phyloP scores from a whole-genome alignment of 805 yeast species.

The Jamesozyma piceae region DNA sequence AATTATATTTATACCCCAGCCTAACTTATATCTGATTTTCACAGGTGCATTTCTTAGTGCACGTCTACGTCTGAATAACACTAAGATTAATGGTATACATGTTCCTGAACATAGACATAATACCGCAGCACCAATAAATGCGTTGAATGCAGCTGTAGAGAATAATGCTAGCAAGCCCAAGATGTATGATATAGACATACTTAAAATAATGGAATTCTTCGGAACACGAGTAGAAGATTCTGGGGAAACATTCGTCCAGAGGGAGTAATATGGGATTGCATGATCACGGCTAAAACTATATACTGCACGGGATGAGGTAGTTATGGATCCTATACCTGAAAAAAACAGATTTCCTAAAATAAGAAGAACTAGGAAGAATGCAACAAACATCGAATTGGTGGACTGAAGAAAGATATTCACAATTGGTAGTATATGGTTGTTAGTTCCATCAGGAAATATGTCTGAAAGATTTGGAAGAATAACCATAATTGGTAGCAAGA shows the following conservation, averaged over 20 bases:
- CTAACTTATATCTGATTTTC: constrained; percentile 47
- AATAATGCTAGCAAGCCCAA: constrained; percentile 59
- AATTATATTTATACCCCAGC: constrained; percentile 52
- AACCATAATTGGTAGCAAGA: constrained; percentile 60
- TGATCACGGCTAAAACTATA: constrained; percentile 78
- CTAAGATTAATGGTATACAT: constrained; percentile 62
- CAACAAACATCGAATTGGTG: constrained; percentile 58
- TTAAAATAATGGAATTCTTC: constrained; percentile 54
- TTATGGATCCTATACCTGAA: constrained; percentile 70
- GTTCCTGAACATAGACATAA: constrained; percentile 66
- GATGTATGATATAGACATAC: constrained; percentile 51
- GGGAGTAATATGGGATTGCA: constrained; percentile 56
- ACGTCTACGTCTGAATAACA: constrained; percentile 47
- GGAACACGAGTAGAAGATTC: constrained; percentile 52
- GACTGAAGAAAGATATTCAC: constrained; percentile 65
- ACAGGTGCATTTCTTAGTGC: constrained; percentile 62
- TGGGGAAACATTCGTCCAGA: constrained; percentile 59
- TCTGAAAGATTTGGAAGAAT: constrained; percentile 58
- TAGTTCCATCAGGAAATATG: constrained; percentile 36
- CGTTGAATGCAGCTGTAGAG: constrained; percentile 68
- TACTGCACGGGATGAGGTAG: constrained; percentile 76
- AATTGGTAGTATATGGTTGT: constrained; percentile 65
- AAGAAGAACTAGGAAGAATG: constrained; percentile 57
- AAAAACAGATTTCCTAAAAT: constrained; percentile 62
- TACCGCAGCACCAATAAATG: constrained; percentile 78